Conservation (phyloP, 768 basidiomycete genomes). For the Astraeus odoratus region DNA sequence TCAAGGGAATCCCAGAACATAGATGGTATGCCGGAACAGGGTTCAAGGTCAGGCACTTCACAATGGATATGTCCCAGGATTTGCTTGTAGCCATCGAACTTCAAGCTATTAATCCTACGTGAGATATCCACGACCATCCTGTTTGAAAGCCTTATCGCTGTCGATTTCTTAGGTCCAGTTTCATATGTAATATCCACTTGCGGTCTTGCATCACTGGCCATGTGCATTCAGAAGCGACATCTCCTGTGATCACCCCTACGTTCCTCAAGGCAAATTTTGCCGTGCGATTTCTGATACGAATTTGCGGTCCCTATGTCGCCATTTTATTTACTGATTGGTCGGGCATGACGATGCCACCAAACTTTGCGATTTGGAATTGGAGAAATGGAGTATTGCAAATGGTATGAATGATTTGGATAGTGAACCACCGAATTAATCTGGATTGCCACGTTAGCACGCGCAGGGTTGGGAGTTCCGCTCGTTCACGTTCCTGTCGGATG, state of each 20-base stretch:
- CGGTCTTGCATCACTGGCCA: slow-evolving; percentile 23
- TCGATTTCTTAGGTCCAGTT: neutral
- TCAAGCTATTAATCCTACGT: slow-evolving; percentile 14
- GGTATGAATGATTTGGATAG: slow-evolving; percentile 11
- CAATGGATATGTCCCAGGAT: slow-evolving; percentile 30
- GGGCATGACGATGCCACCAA: slow-evolving; percentile 2
- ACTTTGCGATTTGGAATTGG: slow-evolving; percentile 31
- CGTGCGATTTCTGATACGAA: slow-evolving; percentile 21
- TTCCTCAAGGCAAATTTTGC: slow-evolving; percentile 1
- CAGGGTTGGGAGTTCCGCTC: slow-evolving; percentile 18
- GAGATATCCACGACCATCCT: neutral
- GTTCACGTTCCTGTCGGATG: slow-evolving; percentile 29
- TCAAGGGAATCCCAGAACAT: slow-evolving; percentile 19
- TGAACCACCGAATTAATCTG: slow-evolving; percentile 1
- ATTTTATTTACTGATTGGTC: slow-evolving; percentile 18
- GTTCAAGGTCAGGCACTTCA: slow-evolving; percentile 27
- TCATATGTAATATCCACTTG: slow-evolving; percentile 23
- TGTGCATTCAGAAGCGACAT: slow-evolving; percentile 16
- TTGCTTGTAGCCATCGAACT: slow-evolving; percentile 26
- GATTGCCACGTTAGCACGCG: slow-evolving; percentile 14
- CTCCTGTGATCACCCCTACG: slow-evolving; percentile 11
- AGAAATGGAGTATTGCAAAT: slow-evolving; percentile 22
- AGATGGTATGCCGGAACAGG: slow-evolving; percentile 24
- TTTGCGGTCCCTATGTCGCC: too few species aligned
- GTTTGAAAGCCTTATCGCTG: slow-evolving; percentile 1